These are phyloP conservation scores for Hamigera avellanea DNA, from an alignment of 495 filamentous ascomycete species.

Conservation along the genomic window DNA sequence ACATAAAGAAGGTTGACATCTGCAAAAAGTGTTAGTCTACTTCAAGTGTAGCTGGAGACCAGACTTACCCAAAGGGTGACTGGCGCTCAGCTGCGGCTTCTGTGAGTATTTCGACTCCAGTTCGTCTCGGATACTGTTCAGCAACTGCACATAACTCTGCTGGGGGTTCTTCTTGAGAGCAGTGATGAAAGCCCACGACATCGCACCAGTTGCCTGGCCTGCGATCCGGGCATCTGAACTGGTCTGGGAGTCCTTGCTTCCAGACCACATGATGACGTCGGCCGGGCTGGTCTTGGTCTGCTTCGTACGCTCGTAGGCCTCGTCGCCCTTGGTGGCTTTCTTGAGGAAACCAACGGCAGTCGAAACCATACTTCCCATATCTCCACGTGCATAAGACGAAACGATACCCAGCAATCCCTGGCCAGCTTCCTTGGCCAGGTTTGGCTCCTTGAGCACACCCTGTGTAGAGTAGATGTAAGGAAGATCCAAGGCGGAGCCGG, in stretches of 20 bases:
- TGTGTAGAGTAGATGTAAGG: conserved; percentile 95
- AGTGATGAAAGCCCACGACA: conserved; percentile 95
- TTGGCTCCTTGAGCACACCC: conserved; percentile 95
- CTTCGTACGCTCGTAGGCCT: conserved; percentile 64
- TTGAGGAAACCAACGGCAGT: conserved; percentile 84
- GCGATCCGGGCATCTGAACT: conserved; percentile 53
- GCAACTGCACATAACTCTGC: conserved; percentile 90
- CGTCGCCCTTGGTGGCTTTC: conserved; percentile 78
- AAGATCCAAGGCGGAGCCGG: conserved; percentile 87
- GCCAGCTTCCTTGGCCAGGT: conserved; percentile 94
- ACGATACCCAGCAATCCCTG: conserved; percentile 86
- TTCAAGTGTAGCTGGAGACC: no score
- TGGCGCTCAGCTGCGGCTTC: conserved; percentile 94
- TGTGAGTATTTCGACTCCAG: conserved; percentile 80
- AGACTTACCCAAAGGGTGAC: conserved; percentile 87
- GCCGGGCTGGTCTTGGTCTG: conserved; percentile 90
- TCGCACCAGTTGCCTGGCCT: conserved; percentile 88
- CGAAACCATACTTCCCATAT: conserved; percentile 70
- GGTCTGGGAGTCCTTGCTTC: conserved; percentile 92
- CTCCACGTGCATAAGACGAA: conserved; percentile 79
- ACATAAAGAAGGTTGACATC: conserved; percentile 56
- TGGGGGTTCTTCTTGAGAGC: conserved; percentile 94
- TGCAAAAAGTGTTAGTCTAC: conserved; percentile 23
- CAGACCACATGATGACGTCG: conserved; percentile 96
- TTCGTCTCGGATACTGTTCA: conserved; percentile 93